Percentiles rank a stretch among this genome's conserved stretches.
Evolutionary conservation across 2,329 filamentous ascomycete species (phyloP).

Genomic region (Alternaria longipes): DNA sequence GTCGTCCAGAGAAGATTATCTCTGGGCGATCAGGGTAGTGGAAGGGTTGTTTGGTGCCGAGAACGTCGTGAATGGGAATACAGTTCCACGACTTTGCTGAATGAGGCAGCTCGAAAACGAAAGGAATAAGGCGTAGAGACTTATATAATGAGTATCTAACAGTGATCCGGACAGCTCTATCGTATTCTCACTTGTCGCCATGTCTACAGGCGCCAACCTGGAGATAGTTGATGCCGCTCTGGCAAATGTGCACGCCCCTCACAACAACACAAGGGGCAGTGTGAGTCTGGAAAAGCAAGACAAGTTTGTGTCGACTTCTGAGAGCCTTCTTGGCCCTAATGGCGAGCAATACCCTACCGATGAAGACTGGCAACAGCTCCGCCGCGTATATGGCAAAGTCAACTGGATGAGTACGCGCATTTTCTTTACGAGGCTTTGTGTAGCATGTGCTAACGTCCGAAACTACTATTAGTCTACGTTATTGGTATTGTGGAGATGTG

Average conservation of each 20-base stretch:
- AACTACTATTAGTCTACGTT: constrained; percentile 25
- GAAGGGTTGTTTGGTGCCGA: constrained; percentile 21
- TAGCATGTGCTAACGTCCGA: neutral
- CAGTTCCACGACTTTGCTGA: constrained; percentile 16
- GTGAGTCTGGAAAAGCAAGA: constrained; percentile 22
- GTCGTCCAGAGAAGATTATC: constrained; percentile 13
- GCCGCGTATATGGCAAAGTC: constrained; percentile 44
- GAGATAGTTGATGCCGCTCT: constrained; percentile 29
- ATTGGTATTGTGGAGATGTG: constrained; percentile 44
- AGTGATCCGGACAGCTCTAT: neutral
- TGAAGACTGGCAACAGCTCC: constrained; percentile 42
- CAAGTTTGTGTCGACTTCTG: constrained; percentile 8
- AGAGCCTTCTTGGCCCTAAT: constrained; percentile 29
- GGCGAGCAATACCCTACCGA: constrained; percentile 39
- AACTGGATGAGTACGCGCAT: constrained; percentile 31
- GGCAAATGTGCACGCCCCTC: constrained; percentile 18
- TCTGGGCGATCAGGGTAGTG: constrained; percentile 13
- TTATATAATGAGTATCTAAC: constrained; percentile 4
- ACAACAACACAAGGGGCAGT: constrained; percentile 13
- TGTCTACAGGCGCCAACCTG: constrained; percentile 31
- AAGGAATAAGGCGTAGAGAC: neutral
- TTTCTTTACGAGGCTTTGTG: neutral
- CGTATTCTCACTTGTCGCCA: constrained; percentile 1
- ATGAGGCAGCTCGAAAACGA: constrained; percentile 29
- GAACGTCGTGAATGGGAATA: constrained; percentile 5